A percentile compares a stretch with the other conserved stretches of the same genome.
phyloP scores from a whole-genome alignment of 2,329 filamentous ascomycete genomes.

The Mycosphaerelloides madeirae region DNA sequence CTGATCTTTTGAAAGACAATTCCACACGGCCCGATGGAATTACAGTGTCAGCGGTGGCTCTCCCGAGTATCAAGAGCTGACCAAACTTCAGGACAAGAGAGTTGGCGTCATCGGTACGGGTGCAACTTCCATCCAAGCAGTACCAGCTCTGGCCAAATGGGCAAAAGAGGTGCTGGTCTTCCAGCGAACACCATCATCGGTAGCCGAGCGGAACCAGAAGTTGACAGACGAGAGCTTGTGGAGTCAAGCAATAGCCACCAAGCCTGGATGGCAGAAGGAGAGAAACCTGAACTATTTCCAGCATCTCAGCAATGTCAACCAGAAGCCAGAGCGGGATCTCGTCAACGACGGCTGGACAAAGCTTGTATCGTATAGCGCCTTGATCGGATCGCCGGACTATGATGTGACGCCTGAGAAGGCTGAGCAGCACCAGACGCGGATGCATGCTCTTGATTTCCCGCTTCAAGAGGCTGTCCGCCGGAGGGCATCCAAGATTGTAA shows the following conservation, averaged over 20 bases:
- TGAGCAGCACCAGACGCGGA: slow-evolving; percentile 33
- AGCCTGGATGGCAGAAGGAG: slow-evolving; percentile 48
- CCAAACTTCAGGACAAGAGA: slow-evolving; percentile 37
- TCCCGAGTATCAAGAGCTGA: slow-evolving; percentile 27
- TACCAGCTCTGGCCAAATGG: slow-evolving; percentile 38
- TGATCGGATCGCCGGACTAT: slow-evolving; percentile 35
- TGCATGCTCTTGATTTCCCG: slow-evolving; percentile 41
- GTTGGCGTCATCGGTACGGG: slow-evolving; percentile 42
- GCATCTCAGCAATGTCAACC: slow-evolving; percentile 33
- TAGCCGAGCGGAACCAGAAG: slow-evolving; percentile 33
- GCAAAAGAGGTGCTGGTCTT: slow-evolving; percentile 39
- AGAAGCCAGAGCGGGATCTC: slow-evolving; percentile 38
- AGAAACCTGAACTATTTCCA: slow-evolving; percentile 44
- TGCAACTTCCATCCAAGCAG: slow-evolving; percentile 39
- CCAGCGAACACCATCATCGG: slow-evolving; percentile 41
- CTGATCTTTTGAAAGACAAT: no score
- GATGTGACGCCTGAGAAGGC: slow-evolving; percentile 35
- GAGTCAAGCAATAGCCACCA: slow-evolving; percentile 30
- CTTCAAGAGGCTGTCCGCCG: slow-evolving; percentile 44
- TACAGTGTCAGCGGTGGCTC: slow-evolving; percentile 40
- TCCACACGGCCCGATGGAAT: slow-evolving; percentile 45
- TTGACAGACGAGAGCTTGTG: slow-evolving; percentile 43
- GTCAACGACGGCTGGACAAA: slow-evolving; percentile 31
- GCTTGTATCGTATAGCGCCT: slow-evolving; percentile 24
- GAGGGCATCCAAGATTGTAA: slow-evolving; percentile 50